Base-by-base conservation (phyloP, 164 flowering plant genomes). In the Tinospora cordifolia region DNA sequence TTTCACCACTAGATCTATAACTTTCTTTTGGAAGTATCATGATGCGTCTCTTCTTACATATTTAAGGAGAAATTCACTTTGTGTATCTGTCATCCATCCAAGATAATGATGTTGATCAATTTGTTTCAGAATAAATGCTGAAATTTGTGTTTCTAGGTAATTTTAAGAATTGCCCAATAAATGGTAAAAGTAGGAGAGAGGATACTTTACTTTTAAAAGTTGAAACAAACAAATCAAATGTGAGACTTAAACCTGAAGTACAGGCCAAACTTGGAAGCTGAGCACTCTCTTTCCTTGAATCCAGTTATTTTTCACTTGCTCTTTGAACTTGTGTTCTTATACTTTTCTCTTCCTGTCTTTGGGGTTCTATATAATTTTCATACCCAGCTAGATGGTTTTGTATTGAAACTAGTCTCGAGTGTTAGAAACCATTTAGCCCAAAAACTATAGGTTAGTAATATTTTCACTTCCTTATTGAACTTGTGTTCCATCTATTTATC, bases 11-110 rank as follows among this genome's bases (percentile, higher is more conserved):
- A 6, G 26, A 38, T 58, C 22, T 38, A n/a, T 54, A 59, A n/a
- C 71, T 44, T 44, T 38, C 58, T 13, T 21, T 38, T 25, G 71
- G 38, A 34, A 69, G 39, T 39, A 19, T 58, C 65, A 69, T 69
- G 34, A 69, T 58, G 36, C 14, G 49, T 34, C 54, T 58, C 25
- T 69, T 58, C 46, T 57, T 27, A 62, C 70, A 51, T n/a, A 14
- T 13, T 15, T 38, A 24, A 9, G 25, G 71, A 39, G 10, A 51
- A 51, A 51, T 51, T 69, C 71, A 38, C 39, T 62, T 59, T 38
- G 63, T 51, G 22, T 38, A 63, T 62, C 40, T 38, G 47, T 69
- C 24, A 11, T 39, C 62, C 71, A 69, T 19, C 3, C 14, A 0
- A 21, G 25, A 58, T 15, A n/a, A 38, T 69, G 21, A 57, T 59